Base-by-base conservation (phyloP, 306 rosid genomes). In the Casuarina equisetifolia region DNA sequence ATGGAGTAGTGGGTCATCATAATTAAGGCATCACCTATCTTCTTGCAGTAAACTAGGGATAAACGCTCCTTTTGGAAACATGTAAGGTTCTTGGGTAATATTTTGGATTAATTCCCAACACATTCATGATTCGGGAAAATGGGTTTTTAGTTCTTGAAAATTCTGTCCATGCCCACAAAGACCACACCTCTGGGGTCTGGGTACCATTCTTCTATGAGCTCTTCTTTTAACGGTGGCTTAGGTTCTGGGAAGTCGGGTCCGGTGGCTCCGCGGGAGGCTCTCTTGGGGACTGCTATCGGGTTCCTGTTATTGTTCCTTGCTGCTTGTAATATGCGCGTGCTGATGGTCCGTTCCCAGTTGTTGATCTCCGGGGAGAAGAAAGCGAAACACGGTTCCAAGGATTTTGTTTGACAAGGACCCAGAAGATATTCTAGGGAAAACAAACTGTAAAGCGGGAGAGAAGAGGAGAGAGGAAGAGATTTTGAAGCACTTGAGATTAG, bases 151-250 rank as follows among this genome's bases (percentile, higher is more conserved):
- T 25, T 25, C 32, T 25, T 25, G 32, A 25, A 25, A 25, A 25
- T 25, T 44, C 8, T 44, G 48, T 44, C 8, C 48, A 44, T 44
- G 32, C 32, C 32, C 32, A 25, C 69, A 62, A 62, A 62, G 42
- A 62, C 44, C 10, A 62, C 44, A 35, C 44, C 12, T 63, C 84
- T 36, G 79, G 85, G 52, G 32, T 25, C 32, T 79, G 48, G 6
- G 48, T 89, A 3, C 32, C 32, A 25, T 25, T 72, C 50, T 16
- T 85, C 89, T 15, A 75, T 17, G 0, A 76, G 17, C 89, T 91
- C 96, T 76, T 93, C 90, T 51, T 88, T 90, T 89, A 88, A 32
- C 35, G 76, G 70, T 54, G 69, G 32, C 32, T 25, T 25, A 25
- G 32, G 32, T 1, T 25, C 32, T 25, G 32, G 52, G 32, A 69